Conservation (phyloP, 1,284 basidiomycete genomes). For the Irpex lacteus region DNA sequence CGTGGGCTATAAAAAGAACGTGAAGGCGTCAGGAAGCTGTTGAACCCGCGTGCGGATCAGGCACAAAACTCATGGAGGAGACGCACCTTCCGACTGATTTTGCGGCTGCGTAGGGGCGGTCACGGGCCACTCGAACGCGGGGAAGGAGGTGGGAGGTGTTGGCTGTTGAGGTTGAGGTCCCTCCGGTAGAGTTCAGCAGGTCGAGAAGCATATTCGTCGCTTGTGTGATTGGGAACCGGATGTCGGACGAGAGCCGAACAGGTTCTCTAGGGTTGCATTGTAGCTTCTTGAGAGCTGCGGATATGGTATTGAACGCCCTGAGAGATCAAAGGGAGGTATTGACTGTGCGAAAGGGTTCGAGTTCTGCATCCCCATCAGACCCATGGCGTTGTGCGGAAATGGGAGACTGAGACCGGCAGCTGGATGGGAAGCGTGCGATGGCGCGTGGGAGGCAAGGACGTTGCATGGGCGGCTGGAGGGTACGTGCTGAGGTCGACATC, state of each 20-base stretch:
- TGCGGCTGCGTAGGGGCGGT: slow-evolving; percentile 1
- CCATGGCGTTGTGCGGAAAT: slow-evolving; percentile 3
- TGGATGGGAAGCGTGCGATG: not conserved
- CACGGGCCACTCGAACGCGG: slow-evolving; percentile 11
- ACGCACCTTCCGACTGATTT: not conserved
- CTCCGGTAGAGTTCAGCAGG: slow-evolving; percentile 6
- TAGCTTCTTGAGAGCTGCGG: not conserved
- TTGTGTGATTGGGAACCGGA: slow-evolving; percentile 4
- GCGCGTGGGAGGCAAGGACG: slow-evolving; percentile 14
- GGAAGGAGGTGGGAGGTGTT: not conserved
- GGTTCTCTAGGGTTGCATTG: not conserved
- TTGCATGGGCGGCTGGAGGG: slow-evolving; percentile 17
- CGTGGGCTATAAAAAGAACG: not conserved
- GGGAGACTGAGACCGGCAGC: not conserved
- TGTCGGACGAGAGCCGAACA: not conserved
- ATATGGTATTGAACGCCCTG: not conserved
- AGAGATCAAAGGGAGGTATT: slow-evolving; percentile 4
- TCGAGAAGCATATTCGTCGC: slow-evolving; percentile 14
- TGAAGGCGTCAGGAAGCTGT: not conserved
- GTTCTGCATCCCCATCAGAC: slow-evolving; percentile 1
- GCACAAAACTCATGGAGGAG: not conserved
- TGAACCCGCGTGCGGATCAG: not conserved
- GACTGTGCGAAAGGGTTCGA: not conserved
- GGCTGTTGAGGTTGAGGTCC: not conserved
- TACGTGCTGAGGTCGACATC: slow-evolving; percentile 25